Evolutionary conservation across 176 grass and related monocot genomes (phyloP).

Genomic region (Triticum timopheevii): DNA sequence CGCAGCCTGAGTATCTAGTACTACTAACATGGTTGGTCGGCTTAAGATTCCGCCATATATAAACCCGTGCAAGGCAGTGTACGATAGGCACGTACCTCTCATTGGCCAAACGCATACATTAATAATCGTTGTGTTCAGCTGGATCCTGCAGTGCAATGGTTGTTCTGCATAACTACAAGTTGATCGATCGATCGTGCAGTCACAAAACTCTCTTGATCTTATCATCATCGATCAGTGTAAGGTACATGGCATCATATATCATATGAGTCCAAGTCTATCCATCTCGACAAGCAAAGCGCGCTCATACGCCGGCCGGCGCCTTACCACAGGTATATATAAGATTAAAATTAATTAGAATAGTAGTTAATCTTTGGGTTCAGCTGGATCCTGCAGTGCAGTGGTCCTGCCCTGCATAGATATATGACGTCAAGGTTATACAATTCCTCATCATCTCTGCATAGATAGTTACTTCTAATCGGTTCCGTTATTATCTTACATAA

Average conservation of each 20-base stretch:
- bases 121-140: not conserved
- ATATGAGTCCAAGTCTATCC: not conserved
- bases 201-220: not conserved
- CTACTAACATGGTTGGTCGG: not conserved
- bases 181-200: not conserved
- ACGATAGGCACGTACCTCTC: not conserved
- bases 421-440: not conserved
- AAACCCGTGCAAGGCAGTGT: not conserved
- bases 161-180: not conserved
- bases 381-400: not conserved
- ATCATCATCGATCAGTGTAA: not conserved
- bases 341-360: not conserved
- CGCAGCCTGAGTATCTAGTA: too few relatives aligned
- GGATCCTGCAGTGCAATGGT: not conserved
- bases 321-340: not conserved
- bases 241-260: not conserved
- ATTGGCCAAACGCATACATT: not conserved
- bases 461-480: not conserved
- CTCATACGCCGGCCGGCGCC: not conserved
- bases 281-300: not conserved
- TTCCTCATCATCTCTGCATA: not conserved
- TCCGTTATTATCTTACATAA: too few relatives aligned
- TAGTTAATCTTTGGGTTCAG: not conserved
- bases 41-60: not conserved
- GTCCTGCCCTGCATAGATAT: not conserved